These are phyloP conservation scores for Amborella trichopoda DNA, from an alignment of 164 flowering plant genomes.

Conservation along the genomic window DNA sequence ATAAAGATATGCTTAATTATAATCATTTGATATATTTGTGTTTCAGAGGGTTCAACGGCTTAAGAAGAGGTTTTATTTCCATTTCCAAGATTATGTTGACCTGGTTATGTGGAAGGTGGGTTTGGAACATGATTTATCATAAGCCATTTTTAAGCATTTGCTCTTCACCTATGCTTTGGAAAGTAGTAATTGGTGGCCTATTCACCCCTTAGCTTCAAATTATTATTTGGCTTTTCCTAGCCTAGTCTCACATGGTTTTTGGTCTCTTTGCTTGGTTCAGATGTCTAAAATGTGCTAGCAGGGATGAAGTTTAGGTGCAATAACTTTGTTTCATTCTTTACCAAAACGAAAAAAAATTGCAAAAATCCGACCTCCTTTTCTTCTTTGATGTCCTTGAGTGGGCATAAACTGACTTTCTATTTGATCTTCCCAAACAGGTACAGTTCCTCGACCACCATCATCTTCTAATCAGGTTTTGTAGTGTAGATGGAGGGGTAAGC, in stretches of 20 bases:
- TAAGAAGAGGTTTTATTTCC: slow-evolving; percentile 92
- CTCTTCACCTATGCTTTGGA: no score
- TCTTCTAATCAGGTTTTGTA: slow-evolving; percentile 88
- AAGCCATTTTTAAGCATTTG: no score
- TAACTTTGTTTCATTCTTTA: neutral
- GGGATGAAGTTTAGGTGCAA: no score
- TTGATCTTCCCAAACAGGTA: slow-evolving; percentile 37
- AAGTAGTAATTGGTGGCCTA: no score
- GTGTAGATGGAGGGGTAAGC: slow-evolving; percentile 94
- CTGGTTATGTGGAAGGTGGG: slow-evolving; percentile 91
- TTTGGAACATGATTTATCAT: no score
- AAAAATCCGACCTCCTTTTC: neutral
- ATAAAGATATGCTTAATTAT: neutral
- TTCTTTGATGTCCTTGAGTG: neutral
- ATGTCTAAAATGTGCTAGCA: no score
- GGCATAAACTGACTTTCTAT: no score
- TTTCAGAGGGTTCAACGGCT: slow-evolving; percentile 71
- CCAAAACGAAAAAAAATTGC: neutral
- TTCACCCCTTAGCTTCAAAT: no score
- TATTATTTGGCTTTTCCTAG: no score
- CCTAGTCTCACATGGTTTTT: no score
- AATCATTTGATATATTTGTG: slow-evolving; percentile 2
- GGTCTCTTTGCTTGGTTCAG: no score
- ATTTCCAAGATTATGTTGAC: slow-evolving; percentile 93
- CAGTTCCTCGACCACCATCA: slow-evolving; percentile 96